Percentiles rank a stretch among this genome's conserved stretches.
These are phyloP conservation scores for Hymenoscyphus linearis DNA, from an alignment of 2,329 filamentous ascomycete genomes.

Conservation along the genomic window DNA sequence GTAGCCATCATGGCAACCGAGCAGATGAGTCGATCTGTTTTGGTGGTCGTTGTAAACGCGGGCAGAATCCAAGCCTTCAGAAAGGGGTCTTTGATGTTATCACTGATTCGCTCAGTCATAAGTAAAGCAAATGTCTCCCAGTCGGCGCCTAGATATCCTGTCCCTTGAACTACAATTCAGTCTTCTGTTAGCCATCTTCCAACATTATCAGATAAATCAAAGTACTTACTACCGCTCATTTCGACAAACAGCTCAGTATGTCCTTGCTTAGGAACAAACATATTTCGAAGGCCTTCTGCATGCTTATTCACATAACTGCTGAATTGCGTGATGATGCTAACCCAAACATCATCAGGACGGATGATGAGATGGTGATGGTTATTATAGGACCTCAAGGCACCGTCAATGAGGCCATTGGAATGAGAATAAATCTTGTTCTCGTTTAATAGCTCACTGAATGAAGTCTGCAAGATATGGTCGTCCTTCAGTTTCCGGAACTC, in stretches of 20 bases:
- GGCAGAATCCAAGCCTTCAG: constrained; percentile 48
- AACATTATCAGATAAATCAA: constrained; percentile 6
- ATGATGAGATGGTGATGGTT: constrained; percentile 41
- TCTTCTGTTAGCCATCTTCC: neutral
- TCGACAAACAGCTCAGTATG: constrained; percentile 32
- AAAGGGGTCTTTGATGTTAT: constrained; percentile 37
- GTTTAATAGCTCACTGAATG: neutral
- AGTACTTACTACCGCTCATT: neutral
- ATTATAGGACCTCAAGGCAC: constrained; percentile 37
- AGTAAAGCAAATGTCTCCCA: constrained; percentile 30
- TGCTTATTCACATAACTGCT: constrained; percentile 42
- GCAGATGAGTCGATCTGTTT: constrained; percentile 38
- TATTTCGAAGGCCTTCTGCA: constrained; percentile 38
- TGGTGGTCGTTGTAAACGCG: constrained; percentile 45
- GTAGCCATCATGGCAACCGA: constrained; percentile 47
- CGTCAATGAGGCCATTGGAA: constrained; percentile 37
- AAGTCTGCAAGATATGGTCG: neutral
- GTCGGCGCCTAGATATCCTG: constrained; percentile 16
- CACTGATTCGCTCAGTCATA: constrained; percentile 37
- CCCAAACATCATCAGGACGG: constrained; percentile 49
- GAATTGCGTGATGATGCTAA: constrained; percentile 45
- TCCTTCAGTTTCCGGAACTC: neutral
- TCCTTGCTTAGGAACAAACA: constrained; percentile 40
- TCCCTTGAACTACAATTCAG: neutral
- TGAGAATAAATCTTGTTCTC: neutral